Evolutionary conservation across 139 green algal species (phyloP).

Genomic region (Coccomyxa sp.): DNA sequence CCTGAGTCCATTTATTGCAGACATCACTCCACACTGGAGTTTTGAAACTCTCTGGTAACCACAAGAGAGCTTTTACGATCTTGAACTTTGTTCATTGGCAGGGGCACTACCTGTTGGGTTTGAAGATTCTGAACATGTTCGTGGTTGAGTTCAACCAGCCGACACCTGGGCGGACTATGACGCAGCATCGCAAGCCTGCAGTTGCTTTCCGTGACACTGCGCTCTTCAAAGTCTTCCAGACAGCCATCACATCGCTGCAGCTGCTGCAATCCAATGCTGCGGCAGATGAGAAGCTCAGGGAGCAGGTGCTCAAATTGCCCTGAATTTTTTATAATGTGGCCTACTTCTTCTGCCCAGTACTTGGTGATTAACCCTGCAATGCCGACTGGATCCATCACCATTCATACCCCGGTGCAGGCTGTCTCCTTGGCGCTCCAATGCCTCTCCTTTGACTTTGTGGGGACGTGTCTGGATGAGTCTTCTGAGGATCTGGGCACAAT

Average conservation of each 20-base stretch:
- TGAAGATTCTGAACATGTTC: slow-evolving; percentile 85
- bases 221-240: slow-evolving; percentile 32
- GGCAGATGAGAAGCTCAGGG: slow-evolving; percentile 70
- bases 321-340: not conserved
- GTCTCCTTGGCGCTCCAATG: slow-evolving; percentile 77
- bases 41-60: no score
- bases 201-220: slow-evolving; percentile 44
- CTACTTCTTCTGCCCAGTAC: not conserved
- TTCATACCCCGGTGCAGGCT: slow-evolving; percentile 36
- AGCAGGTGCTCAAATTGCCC: slow-evolving; percentile 44
- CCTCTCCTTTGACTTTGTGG: slow-evolving; percentile 98
- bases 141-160: slow-evolving; percentile 91
- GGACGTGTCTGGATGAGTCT: slow-evolving; percentile 92
- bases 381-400: no score
- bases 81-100: not conserved
- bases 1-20: no score
- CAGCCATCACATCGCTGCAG: slow-evolving; percentile 51
- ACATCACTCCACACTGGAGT: no score
- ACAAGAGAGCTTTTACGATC: no score
- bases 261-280: slow-evolving; percentile 42
- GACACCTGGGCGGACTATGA: slow-evolving; percentile 80
- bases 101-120: slow-evolving; percentile 83
- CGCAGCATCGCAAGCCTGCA: slow-evolving; percentile 86
- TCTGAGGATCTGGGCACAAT: slow-evolving; percentile 94
- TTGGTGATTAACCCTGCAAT: no score